Base-by-base conservation (phyloP, 2,329 filamentous ascomycete species). In the Piedraia hortae region DNA sequence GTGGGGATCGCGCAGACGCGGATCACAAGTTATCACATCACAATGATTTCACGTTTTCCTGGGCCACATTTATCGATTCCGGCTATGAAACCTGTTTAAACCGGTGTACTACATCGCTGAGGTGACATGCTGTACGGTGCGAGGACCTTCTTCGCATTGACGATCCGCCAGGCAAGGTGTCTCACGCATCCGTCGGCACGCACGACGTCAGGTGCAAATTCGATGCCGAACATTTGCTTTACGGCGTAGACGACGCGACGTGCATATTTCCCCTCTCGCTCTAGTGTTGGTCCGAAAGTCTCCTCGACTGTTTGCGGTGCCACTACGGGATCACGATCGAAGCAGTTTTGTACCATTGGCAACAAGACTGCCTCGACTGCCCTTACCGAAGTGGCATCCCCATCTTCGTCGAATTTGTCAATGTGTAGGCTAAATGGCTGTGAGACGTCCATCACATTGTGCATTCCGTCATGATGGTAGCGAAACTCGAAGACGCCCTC, bases 401-500 rank as follows among this genome's bases (percentile, higher is more conserved):
- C 25, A 14, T 29, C 21, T 3, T 59, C 52, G 6, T 78, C 71
- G 36, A 90, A 89, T 19, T 66, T 68, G 14, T 60, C 55, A 30
- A 93, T 77, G 20, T 67, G 64, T 25, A 93, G 70, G 44, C 91
- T 82, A 36, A 97, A 97, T 0, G 85, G 80, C 33, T 77, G 62
- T 4, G 80, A 91, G 28, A 93, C 73, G 10, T 77, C 65, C 73
- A 97, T 85, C 38, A 89, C 80, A 33, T 72, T 75, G 47, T 97
- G 78, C 36, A 71, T 72, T 25, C 78, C 78, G 34, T 75, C 69
- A 46, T 97, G 85, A 46, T 97, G 85, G 47, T 91, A 91, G 18
- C 85, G 67, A 52, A 97, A 88, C 40, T 97, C 85, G 39, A 90
- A 97, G 3, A 88, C 73, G 24, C 85, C 85, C 28, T 82, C 73